These are phyloP conservation scores for Spathaspora arborariae DNA, from an alignment of 805 yeast genomes.

Conservation along the genomic window DNA sequence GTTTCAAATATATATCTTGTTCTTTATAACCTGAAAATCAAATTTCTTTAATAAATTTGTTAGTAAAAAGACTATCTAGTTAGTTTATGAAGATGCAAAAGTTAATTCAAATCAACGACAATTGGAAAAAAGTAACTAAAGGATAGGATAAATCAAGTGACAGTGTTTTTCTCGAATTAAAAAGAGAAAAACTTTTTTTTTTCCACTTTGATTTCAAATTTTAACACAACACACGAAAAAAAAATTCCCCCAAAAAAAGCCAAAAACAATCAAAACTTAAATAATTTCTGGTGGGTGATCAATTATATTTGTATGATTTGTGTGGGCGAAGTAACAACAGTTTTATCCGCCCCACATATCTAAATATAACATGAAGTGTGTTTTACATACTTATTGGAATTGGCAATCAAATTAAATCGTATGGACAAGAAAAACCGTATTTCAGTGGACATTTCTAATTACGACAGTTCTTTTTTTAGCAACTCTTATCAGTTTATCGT, in stretches of 20 bases:
- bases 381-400: too few relatives aligned
- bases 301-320: too few relatives aligned
- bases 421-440: not conserved
- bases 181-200: not conserved
- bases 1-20: not conserved
- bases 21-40: not conserved
- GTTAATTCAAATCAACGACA: not conserved
- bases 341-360: too few relatives aligned
- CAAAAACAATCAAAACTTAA: not conserved
- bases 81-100: not conserved
- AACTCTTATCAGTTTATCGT: not conserved
- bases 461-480: not conserved
- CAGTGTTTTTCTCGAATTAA: not conserved
- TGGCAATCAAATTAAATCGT: too few relatives aligned
- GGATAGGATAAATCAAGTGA: not conserved
- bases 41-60: not conserved
- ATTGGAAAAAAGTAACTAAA: not conserved
- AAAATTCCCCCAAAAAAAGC: not conserved
- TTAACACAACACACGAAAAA: conserved; percentile 1
- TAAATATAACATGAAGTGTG: too few relatives aligned
- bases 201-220: not conserved
- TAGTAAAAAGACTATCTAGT: not conserved
- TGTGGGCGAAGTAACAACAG: too few relatives aligned
- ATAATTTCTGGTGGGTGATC: not conserved
- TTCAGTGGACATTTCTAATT: not conserved